A percentile compares a stretch with the other conserved stretches of the same genome.
These are phyloP conservation scores for Crithidia acanthocephali DNA, from an alignment of 208 protist genomes.

Conservation along the genomic window DNA sequence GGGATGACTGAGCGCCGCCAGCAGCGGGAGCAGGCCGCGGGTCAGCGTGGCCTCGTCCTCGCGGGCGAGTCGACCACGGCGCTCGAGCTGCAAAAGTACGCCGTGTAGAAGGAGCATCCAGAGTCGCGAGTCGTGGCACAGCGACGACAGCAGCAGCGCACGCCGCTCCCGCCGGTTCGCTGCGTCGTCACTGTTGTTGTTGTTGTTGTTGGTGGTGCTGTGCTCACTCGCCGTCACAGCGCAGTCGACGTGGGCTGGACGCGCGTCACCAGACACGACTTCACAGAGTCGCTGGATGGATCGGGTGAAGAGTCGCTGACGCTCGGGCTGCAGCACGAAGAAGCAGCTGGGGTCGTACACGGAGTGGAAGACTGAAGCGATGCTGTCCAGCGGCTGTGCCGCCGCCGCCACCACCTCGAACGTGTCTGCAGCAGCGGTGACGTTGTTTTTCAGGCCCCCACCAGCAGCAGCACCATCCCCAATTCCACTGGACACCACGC, in stretches of 20 bases:
- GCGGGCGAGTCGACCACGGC: slow-evolving; percentile 33
- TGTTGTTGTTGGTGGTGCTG: background rate
- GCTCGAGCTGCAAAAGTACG: slow-evolving; percentile 44
- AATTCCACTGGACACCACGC: too few relatives aligned
- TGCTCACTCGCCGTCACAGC: too few relatives aligned
- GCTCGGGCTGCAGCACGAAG: slow-evolving; percentile 47
- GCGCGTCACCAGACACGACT: background rate
- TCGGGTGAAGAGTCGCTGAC: slow-evolving; percentile 51
- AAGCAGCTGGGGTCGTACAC: slow-evolving; percentile 74
- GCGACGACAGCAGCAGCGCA: background rate
- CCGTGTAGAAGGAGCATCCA: slow-evolving; percentile 48
- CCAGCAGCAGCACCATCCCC: too few relatives aligned
- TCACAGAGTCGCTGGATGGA: slow-evolving; percentile 44
- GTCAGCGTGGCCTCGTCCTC: slow-evolving; percentile 39
- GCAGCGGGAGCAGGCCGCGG: slow-evolving; percentile 36
- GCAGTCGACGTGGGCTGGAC: too few relatives aligned
- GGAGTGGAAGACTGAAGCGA: slow-evolving; percentile 41
- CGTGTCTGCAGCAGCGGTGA: background rate
- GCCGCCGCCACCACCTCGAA: background rate
- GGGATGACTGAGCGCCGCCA: slow-evolving; percentile 20
- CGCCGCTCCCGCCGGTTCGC: too few relatives aligned
- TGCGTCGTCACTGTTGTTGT: background rate
- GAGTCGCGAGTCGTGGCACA: slow-evolving; percentile 41
- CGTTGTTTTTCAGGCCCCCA: too few relatives aligned
- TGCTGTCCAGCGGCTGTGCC: slow-evolving; percentile 10